Evolutionary conservation across 805 yeast species (phyloP), one percentile per base, ranked within the genome.

Genomic region (Blastobotrys terrestris): DNA sequence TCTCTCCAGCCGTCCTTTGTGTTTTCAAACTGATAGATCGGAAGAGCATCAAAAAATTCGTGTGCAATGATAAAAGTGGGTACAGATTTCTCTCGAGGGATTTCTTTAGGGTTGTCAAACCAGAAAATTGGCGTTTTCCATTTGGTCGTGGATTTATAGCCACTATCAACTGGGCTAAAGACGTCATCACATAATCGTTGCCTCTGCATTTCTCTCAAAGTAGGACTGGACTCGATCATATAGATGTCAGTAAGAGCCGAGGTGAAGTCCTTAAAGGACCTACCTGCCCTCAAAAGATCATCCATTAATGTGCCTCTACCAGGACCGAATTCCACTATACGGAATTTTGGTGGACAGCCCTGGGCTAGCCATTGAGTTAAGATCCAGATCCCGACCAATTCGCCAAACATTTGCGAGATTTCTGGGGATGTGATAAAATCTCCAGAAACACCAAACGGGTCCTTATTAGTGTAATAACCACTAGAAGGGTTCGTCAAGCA

Each of bases 351-450:
- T 0, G 87, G 83, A 44, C 65, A 71, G 22, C 77, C 74, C 58
- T 84, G 91, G 1, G 71, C 64, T 35, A 77, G 55, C 87, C 90
- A 86, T 39, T 72, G 68, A 2, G 73, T 62, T 15, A 69, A 52
- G 11, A 69, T 15, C 88, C 95, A 88, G 3, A 88, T 69, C 0
- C 94, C 95, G 54, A 86, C 75, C 72, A 86, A 78, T 65, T 88
- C 95, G 18, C 96, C 96, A 71, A 87, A 88, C 70, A 87, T 84
- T 41, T 87, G 87, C 4, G 92, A 84, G 49, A 88, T 86, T 67
- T 88, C 96, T 0, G 96, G 96, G 0, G 92, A 84, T 0, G 96
- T 88, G 49, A 84, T 76, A 65, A 88, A 88, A 66, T 88, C 96
- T 3, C 95, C 95, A 4, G 68, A 64, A 1, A 66, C 53, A 31